Percentiles rank a stretch among this genome's conserved stretches.
phyloP scores from a whole-genome alignment of 2,329 filamentous ascomycete species.

The Fusarium staphyleae region DNA sequence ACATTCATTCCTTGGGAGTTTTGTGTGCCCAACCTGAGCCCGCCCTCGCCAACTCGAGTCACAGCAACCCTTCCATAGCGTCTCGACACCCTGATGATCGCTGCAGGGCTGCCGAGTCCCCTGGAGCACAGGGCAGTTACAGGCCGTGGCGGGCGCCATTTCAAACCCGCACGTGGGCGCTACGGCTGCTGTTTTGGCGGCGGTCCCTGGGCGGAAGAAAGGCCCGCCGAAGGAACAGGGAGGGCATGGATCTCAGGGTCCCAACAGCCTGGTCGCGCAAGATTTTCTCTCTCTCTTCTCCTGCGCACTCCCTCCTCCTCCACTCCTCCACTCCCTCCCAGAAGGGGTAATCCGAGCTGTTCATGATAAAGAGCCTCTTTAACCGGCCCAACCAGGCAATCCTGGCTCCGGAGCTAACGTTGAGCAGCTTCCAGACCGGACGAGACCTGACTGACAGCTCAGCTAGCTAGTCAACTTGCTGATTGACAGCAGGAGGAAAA shows the following conservation, averaged over 20 bases:
- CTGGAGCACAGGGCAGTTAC: constrained; percentile 33
- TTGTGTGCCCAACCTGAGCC: constrained; percentile 2
- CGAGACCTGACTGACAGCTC: constrained; percentile 1
- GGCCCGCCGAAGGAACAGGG: constrained; percentile 14
- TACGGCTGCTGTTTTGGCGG: constrained; percentile 7
- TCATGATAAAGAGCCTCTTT: constrained; percentile 25
- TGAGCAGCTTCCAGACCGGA: constrained; percentile 12
- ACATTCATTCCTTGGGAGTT: not conserved
- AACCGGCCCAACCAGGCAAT: constrained; percentile 31
- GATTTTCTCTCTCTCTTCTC: constrained; percentile 2
- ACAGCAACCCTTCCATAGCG: constrained; percentile 9
- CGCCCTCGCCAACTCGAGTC: too few species aligned
- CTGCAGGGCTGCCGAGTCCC: constrained; percentile 32
- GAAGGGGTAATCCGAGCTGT: constrained; percentile 32
- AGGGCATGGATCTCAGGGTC: constrained; percentile 8
- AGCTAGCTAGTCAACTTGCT: too few species aligned
- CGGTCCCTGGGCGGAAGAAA: constrained; percentile 7
- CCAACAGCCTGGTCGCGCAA: constrained; percentile 21
- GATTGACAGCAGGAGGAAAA: not conserved
- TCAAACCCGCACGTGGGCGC: constrained; percentile 31
- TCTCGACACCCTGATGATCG: constrained; percentile 21
- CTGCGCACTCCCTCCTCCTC: not conserved
- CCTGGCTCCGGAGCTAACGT: constrained; percentile 7
- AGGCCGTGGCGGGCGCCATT: constrained; percentile 2
- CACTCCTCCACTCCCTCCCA: constrained; percentile 17